A percentile compares a stretch with the other conserved stretches of the same genome.
phyloP scores from a whole-genome alignment of 2,329 filamentous ascomycete genomes.

The Aureobasidium sp. region DNA sequence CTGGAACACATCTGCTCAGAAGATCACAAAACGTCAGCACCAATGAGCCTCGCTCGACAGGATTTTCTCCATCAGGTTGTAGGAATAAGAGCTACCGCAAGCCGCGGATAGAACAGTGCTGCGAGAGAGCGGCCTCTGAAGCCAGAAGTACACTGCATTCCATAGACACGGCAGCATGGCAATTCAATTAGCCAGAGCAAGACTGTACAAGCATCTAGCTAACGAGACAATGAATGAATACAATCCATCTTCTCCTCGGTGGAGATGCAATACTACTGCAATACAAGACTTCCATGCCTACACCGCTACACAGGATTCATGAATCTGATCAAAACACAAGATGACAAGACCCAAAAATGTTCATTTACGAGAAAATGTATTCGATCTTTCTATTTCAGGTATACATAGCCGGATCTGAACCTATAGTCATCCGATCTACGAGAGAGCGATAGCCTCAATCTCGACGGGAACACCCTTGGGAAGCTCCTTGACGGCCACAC shows the following conservation, averaged over 20 bases:
- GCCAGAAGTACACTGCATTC: background rate
- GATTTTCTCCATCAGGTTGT: background rate
- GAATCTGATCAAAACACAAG: too few species aligned
- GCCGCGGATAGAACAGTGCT: too few species aligned
- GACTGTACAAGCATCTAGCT: background rate
- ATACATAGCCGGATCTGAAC: constrained; percentile 4
- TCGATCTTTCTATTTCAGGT: constrained; percentile 9
- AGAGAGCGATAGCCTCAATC: constrained; percentile 75
- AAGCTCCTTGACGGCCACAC: constrained; percentile 81
- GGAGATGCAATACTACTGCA: too few species aligned
- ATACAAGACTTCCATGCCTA: too few species aligned
- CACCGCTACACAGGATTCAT: too few species aligned
- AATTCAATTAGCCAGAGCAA: background rate
- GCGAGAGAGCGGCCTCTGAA: too few species aligned
- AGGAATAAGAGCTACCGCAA: too few species aligned
- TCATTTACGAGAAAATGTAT: background rate
- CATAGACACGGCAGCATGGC: too few species aligned
- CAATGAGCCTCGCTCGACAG: background rate
- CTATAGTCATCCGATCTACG: background rate
- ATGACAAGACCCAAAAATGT: background rate
- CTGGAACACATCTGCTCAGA: background rate
- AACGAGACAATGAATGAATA: background rate
- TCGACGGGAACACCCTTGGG: constrained; percentile 81
- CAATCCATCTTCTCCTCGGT: background rate
- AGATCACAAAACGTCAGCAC: background rate